These are phyloP conservation scores for Bruguiera hainesii DNA, from an alignment of 441 rosid genomes.

Conservation along the genomic window DNA sequence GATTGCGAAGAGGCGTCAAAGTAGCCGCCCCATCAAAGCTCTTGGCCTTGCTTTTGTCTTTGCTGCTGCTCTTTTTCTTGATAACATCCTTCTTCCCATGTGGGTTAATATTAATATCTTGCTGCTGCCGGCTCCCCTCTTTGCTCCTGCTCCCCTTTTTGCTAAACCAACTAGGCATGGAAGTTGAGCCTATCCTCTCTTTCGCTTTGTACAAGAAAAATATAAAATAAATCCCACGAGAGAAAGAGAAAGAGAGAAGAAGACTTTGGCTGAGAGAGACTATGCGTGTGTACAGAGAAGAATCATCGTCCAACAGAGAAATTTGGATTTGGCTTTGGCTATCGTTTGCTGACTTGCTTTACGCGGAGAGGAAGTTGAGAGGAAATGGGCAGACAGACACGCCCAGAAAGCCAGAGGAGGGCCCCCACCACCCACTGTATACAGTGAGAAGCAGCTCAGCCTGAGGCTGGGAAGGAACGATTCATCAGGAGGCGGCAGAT, in stretches of 20 bases:
- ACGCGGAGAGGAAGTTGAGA: neutral
- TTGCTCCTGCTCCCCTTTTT: conserved; percentile 53
- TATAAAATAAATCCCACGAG: neutral
- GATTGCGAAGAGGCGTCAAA: conserved; percentile 9
- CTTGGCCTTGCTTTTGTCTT: conserved; percentile 24
- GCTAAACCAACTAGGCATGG: conserved; percentile 83
- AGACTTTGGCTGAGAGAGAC: neutral
- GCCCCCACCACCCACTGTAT: conserved; percentile 23
- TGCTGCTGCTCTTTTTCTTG: conserved; percentile 24
- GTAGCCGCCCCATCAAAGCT: conserved; percentile 32
- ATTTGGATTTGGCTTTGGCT: conserved; percentile 17
- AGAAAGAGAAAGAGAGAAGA: conserved; percentile 7
- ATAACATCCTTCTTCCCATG: conserved; percentile 15
- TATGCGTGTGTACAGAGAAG: conserved; percentile 8
- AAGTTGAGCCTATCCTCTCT: too few relatives aligned
- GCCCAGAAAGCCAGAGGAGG: conserved; percentile 15
- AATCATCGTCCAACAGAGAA: neutral
- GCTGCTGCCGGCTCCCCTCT: conserved; percentile 29
- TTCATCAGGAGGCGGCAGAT: conserved; percentile 30
- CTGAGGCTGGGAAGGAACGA: neutral
- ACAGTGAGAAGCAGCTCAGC: conserved; percentile 39
- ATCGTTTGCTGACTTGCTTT: neutral
- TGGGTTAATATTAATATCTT: neutral
- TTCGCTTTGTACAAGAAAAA: neutral
- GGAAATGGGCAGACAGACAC: neutral